A percentile compares a stretch with the other conserved stretches of the same genome.
Conservation (phyloP, 257 asterid species). For the Ajuga chamaepitys region DNA sequence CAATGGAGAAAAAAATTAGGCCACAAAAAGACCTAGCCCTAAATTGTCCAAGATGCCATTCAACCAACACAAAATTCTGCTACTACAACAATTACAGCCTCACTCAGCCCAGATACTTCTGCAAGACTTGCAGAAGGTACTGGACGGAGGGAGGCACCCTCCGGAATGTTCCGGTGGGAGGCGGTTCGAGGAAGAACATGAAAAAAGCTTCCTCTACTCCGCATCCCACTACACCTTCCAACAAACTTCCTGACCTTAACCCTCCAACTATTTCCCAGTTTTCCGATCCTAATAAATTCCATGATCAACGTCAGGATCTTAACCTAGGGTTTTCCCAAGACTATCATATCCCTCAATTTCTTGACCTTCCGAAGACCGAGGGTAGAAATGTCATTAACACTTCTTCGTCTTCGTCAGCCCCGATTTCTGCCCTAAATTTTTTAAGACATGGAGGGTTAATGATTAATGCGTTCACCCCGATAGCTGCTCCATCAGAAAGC, state of each 20-base stretch:
- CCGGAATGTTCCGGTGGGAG: conserved; percentile 75
- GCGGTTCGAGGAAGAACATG: conserved; percentile 62
- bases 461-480: conserved; percentile 23
- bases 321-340: conserved; percentile 38
- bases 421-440: conserved; percentile 41
- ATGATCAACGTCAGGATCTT: conserved; percentile 49
- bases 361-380: conserved; percentile 42
- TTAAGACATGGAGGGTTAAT: conserved; percentile 44
- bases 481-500: conserved; percentile 18
- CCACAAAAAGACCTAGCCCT: conserved; percentile 51
- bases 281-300: conserved; percentile 25
- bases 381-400: conserved; percentile 13
- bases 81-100: conserved; percentile 82
- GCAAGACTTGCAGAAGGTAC: conserved; percentile 78
- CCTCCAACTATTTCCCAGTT: conserved; percentile 31
- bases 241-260: conserved; percentile 37
- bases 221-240: conserved; percentile 15
- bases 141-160: conserved; percentile 88
- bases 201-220: conserved; percentile 21
- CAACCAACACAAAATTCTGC: conserved; percentile 72
- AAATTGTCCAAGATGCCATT: conserved; percentile 70
- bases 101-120: conserved; percentile 75
- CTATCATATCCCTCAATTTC: conserved; percentile 28
- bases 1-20: conserved; percentile 40
- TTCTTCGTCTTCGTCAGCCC: conserved; percentile 19